Evolutionary conservation across 2,329 filamentous ascomycete genomes (phyloP).

Genomic region (Cladosporium sphaerospermum): DNA sequence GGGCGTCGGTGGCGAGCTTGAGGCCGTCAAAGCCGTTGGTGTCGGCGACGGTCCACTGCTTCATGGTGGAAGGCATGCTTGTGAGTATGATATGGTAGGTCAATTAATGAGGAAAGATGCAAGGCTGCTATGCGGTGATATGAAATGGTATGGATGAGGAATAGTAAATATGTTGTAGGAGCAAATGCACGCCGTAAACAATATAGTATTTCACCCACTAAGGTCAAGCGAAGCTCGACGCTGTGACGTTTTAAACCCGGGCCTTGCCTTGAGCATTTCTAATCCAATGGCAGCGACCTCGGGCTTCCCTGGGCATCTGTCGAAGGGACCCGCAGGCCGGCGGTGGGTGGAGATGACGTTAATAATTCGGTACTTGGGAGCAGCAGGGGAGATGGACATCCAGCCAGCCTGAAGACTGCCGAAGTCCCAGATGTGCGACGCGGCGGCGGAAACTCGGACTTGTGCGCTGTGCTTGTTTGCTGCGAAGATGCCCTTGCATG

Average conservation of each 20-base stretch:
- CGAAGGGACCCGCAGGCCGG: neutral
- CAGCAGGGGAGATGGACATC: too few species aligned
- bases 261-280: neutral
- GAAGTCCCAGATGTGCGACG: too few species aligned
- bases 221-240: neutral
- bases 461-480: too few species aligned
- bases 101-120: neutral
- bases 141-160: neutral
- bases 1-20: constrained; percentile 45
- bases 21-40: constrained; percentile 56
- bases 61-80: constrained; percentile 35
- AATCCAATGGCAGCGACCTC: neutral
- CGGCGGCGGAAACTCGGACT: too few species aligned
- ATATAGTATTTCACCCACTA: neutral
- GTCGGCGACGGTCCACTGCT: constrained; percentile 52
- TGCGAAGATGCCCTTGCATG: too few species aligned
- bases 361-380: neutral
- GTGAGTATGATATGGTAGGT: neutral
- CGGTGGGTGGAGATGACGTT: constrained; percentile 2
- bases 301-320: neutral
- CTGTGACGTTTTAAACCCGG: neutral
- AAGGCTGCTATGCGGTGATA: neutral
- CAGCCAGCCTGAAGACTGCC: too few species aligned
- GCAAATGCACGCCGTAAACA: neutral
- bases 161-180: neutral